A percentile compares a stretch with the other conserved stretches of the same genome.
These are phyloP conservation scores for Hypomyces rosellus DNA, from an alignment of 2,329 filamentous ascomycete genomes.

Conservation along the genomic window DNA sequence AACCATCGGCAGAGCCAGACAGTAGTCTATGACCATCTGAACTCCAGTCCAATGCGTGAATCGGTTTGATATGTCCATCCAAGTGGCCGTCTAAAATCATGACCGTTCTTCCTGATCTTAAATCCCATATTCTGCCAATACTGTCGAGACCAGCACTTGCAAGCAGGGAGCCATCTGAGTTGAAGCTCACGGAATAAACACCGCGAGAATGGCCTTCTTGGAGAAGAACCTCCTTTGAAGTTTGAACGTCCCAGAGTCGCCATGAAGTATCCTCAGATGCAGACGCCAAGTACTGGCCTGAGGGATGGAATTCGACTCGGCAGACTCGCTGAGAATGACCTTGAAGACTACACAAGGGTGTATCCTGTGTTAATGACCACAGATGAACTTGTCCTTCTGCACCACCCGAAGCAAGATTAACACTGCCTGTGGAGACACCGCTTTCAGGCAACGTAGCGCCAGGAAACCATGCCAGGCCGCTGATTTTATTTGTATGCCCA, in stretches of 20 bases:
- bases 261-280: constrained; percentile 96
- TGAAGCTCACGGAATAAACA: constrained; percentile 86
- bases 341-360: constrained; percentile 71
- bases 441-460: constrained; percentile 66
- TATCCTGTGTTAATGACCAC: constrained; percentile 84
- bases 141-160: constrained; percentile 92
- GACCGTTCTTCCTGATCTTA: constrained; percentile 84
- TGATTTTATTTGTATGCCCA: constrained; percentile 83
- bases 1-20: constrained; percentile 89
- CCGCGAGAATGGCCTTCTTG: constrained; percentile 95
- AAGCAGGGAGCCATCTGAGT: constrained; percentile 80
- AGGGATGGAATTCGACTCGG: constrained; percentile 90
- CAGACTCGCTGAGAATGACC: constrained; percentile 86
- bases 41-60: constrained; percentile 89
- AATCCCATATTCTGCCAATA: constrained; percentile 91
- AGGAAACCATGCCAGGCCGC: constrained; percentile 86
- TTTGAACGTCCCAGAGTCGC: constrained; percentile 91
- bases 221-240: constrained; percentile 72
- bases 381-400: constrained; percentile 83
- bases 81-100: constrained; percentile 91
- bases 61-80: constrained; percentile 77
- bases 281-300: constrained; percentile 80
- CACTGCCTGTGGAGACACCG: constrained; percentile 63
- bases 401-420: constrained; percentile 87
- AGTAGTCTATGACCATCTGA: constrained; percentile 86